Evolutionary conservation across 148 eudicot genomes (phyloP).

Genomic region (Spergularia marina): DNA sequence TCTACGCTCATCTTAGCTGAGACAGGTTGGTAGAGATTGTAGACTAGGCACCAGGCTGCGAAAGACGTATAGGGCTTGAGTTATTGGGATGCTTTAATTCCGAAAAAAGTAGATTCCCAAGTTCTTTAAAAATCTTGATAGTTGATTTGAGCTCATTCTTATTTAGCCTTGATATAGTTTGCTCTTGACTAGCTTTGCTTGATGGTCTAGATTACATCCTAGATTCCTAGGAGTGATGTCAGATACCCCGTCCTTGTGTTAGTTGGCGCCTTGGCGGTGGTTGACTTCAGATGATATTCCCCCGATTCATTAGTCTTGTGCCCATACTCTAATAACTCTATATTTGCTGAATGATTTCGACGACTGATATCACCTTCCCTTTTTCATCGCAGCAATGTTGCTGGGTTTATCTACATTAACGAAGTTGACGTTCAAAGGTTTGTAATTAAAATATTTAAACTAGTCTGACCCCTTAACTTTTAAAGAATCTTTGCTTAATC

Average conservation of each 20-base stretch:
- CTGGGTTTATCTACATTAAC: slow-evolving; percentile 83
- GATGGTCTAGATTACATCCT: too few relatives aligned
- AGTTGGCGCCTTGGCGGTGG: background rate
- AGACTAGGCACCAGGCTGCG: too few relatives aligned
- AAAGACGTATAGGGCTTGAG: too few relatives aligned
- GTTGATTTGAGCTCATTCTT: too few relatives aligned
- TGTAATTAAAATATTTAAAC: slow-evolving; percentile 14
- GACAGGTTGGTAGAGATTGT: too few relatives aligned
- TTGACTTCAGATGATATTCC: background rate
- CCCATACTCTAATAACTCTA: background rate
- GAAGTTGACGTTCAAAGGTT: slow-evolving; percentile 81
- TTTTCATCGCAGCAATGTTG: slow-evolving; percentile 65
- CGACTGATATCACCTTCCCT: slow-evolving; percentile 7
- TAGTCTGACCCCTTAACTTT: background rate
- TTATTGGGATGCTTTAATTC: too few relatives aligned
- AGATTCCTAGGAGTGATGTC: too few relatives aligned
- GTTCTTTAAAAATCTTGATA: too few relatives aligned
- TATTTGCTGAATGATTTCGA: background rate
- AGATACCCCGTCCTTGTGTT: background rate
- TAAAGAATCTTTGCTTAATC: background rate
- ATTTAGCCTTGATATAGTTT: too few relatives aligned
- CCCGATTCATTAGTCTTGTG: background rate
- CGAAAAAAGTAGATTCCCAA: too few relatives aligned
- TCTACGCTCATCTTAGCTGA: too few relatives aligned
- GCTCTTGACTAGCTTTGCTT: too few relatives aligned